Evolutionary conservation across 2,329 filamentous ascomycete species (phyloP).

Genomic region (Arthrobotrys pseudoclavata): DNA sequence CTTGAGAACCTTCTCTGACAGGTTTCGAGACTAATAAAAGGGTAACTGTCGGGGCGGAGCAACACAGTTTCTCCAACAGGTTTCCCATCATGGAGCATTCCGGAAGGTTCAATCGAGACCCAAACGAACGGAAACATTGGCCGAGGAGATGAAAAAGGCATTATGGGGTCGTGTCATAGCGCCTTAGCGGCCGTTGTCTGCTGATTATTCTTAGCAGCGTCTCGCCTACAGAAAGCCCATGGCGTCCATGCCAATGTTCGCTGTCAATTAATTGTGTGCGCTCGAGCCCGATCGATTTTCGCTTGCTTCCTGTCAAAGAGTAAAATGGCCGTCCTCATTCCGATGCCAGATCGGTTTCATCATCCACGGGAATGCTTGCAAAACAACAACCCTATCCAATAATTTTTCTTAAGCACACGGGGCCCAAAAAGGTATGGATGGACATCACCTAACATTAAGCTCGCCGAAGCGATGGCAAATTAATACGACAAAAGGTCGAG

Average conservation of each 20-base stretch:
- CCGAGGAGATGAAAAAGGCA: slow-evolving; percentile 40
- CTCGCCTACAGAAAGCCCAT: slow-evolving; percentile 32
- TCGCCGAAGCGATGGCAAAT: slow-evolving; percentile 54
- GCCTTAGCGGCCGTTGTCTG: slow-evolving; percentile 56
- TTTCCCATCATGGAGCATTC: slow-evolving; percentile 35
- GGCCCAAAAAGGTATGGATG: slow-evolving; percentile 19
- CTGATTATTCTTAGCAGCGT: slow-evolving; percentile 48
- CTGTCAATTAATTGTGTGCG: slow-evolving; percentile 27
- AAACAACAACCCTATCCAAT: slow-evolving; percentile 36
- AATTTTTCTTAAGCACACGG: slow-evolving; percentile 1
- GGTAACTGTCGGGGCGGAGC: slow-evolving; percentile 46
- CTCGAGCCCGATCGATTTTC: slow-evolving; percentile 48
- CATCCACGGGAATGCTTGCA: slow-evolving; percentile 43
- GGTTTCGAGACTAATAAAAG: slow-evolving; percentile 54
- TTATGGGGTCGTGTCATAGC: slow-evolving; percentile 42
- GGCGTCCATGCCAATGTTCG: slow-evolving; percentile 20
- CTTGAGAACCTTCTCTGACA: slow-evolving; percentile 36
- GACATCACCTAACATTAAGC: slow-evolving; percentile 22
- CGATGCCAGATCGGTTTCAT: slow-evolving; percentile 59
- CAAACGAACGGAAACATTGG: slow-evolving; percentile 48
- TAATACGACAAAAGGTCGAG: slow-evolving; percentile 39
- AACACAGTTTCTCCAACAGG: slow-evolving; percentile 60
- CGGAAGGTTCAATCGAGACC: slow-evolving; percentile 58
- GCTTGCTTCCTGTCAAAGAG: slow-evolving; percentile 44
- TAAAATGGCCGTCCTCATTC: slow-evolving; percentile 50